Percentiles rank a stretch among this genome's conserved stretches.
Evolutionary conservation across 257 asterid genomes (phyloP).

Genomic region (Solanum medicagineum): DNA sequence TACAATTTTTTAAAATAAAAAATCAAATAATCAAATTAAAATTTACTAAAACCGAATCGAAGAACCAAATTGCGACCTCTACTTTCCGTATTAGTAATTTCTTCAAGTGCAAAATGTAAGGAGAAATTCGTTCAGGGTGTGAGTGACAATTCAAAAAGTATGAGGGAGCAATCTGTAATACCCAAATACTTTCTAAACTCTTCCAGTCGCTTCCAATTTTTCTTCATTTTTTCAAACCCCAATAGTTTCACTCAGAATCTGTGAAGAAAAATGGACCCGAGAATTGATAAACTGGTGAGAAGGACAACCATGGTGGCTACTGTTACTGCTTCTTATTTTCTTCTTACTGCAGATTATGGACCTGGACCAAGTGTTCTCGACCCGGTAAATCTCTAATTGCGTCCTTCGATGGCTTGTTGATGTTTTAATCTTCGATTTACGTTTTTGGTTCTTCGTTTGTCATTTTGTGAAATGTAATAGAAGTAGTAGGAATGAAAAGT

Average conservation of each 20-base stretch:
- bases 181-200: background rate
- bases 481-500: too few relatives aligned
- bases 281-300: constrained; percentile 55
- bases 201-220: background rate
- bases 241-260: background rate
- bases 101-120: background rate
- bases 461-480: background rate
- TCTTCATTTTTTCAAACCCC: background rate
- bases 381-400: constrained; percentile 33
- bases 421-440: background rate
- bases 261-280: constrained; percentile 36
- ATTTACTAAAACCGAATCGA: too few relatives aligned
- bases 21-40: too few relatives aligned
- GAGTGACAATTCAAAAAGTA: background rate
- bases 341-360: constrained; percentile 89
- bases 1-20: too few relatives aligned
- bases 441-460: background rate
- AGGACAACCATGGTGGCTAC: constrained; percentile 79
- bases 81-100: background rate
- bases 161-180: background rate
- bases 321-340: constrained; percentile 66
- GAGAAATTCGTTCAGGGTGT: background rate
- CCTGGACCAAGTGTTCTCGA: constrained; percentile 68
- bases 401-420: background rate
- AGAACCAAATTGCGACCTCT: too few relatives aligned